A percentile compares a stretch with the other conserved stretches of the same genome.
Evolutionary conservation across 345 rosid species (phyloP).

Genomic region (Eucalyptus caleyi): DNA sequence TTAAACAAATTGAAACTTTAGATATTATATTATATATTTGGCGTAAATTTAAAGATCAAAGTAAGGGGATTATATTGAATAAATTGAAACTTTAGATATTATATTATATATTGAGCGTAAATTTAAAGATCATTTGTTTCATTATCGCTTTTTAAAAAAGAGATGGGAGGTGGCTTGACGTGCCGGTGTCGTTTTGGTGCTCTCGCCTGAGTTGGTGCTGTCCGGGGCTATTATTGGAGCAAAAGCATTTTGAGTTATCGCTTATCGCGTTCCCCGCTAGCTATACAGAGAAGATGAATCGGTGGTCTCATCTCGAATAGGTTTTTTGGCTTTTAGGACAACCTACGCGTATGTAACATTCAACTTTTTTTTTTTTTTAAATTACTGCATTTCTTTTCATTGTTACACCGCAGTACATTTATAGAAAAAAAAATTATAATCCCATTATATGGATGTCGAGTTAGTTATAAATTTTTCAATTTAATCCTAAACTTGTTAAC

Average conservation of each 20-base stretch:
- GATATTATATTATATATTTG: no score
- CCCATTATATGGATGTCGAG: accelerated
- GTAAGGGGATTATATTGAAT: no score
- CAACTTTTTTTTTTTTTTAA: neutral
- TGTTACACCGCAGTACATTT: neutral
- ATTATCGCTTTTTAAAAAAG: no score
- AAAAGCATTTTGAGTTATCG: neutral
- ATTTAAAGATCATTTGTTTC: no score
- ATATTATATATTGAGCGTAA: accelerated
- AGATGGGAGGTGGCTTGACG: neutral
- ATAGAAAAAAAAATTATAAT: no score
- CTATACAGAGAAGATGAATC: neutral
- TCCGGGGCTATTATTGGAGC: neutral
- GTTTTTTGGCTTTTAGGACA: neutral
- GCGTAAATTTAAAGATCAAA: no score
- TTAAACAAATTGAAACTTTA: no score
- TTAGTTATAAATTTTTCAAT: neutral
- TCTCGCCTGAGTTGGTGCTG: neutral
- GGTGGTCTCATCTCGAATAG: neutral
- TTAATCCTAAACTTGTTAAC: accelerated
- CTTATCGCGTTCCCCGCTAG: neutral
- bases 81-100: no score
- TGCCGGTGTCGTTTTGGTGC: neutral
- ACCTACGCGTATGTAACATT: neutral
- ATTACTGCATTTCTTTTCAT: neutral